Evolutionary conservation across 169 alveolate species (phyloP).

Genomic region (Perkinsus olseni): DNA sequence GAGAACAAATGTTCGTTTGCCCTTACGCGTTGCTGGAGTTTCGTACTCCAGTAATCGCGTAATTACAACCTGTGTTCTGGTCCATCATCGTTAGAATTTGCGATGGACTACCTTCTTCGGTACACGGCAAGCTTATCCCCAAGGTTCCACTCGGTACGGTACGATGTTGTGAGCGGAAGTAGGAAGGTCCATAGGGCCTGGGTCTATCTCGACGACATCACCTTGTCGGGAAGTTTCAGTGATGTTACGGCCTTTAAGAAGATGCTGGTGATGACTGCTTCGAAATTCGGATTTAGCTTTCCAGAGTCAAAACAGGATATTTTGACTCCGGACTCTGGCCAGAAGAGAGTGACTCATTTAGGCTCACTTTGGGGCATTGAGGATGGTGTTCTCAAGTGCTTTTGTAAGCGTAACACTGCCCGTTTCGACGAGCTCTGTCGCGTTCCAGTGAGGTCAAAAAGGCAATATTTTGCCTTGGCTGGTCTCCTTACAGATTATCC

Average conservation of each 20-base stretch:
- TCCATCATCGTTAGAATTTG: not conserved
- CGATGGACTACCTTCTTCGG: not conserved
- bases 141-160: not conserved
- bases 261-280: not conserved
- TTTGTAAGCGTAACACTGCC: not conserved
- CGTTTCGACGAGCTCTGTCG: not conserved
- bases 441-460: not conserved
- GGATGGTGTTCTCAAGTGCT: not conserved
- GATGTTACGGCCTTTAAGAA: not conserved
- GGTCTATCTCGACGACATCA: not conserved
- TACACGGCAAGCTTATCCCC: not conserved
- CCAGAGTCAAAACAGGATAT: not conserved
- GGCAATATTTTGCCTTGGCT: not conserved
- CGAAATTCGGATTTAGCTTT: not conserved
- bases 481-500: not conserved
- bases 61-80: not conserved
- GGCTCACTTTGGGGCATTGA: not conserved
- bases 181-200: not conserved
- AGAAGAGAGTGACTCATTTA: not conserved
- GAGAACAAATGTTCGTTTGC: not conserved
- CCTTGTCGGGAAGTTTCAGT: not conserved
- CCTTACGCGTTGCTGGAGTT: not conserved
- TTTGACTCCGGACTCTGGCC: not conserved
- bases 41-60: not conserved
- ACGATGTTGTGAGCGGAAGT: not conserved